Percentiles rank a stretch among this genome's conserved stretches.
phyloP scores from a whole-genome alignment of 805 yeast species.

The Wickerhamiella sergipiensis region DNA sequence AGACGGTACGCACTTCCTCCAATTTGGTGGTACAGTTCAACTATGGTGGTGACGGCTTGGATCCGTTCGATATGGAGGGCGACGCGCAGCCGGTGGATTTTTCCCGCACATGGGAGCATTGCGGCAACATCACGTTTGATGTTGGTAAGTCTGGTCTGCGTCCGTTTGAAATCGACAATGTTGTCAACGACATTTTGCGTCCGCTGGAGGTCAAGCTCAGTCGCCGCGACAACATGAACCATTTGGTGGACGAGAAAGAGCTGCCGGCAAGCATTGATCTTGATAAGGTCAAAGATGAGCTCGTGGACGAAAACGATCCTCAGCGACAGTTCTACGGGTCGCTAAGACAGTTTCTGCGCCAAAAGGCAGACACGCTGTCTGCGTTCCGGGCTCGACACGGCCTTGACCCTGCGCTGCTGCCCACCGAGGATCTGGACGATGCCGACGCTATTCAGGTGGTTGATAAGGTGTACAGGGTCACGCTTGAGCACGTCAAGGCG shows the following conservation, averaged over 20 bases:
- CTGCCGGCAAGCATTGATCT: not conserved
- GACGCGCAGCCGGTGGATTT: slow-evolving; percentile 95
- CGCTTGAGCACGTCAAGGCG: slow-evolving; percentile 41
- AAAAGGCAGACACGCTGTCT: slow-evolving; percentile 46
- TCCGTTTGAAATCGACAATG: slow-evolving; percentile 54
- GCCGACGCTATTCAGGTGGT: slow-evolving; percentile 22
- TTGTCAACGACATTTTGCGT: slow-evolving; percentile 39
- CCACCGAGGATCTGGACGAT: slow-evolving; percentile 30
- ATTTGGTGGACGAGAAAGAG: slow-evolving; percentile 29
- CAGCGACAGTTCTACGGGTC: slow-evolving; percentile 76
- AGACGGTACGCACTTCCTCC: slow-evolving; percentile 86
- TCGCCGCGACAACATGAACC: slow-evolving; percentile 65
- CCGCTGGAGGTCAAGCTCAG: slow-evolving; percentile 49
- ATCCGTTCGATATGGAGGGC: slow-evolving; percentile 98
- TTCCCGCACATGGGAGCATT: slow-evolving; percentile 87
- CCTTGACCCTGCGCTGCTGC: slow-evolving; percentile 32
- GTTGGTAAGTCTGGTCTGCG: slow-evolving; percentile 39
- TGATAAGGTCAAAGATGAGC: slow-evolving; percentile 33
- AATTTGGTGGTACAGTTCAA: slow-evolving; percentile 95
- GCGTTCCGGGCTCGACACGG: slow-evolving; percentile 41
- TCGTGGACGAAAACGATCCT: slow-evolving; percentile 74
- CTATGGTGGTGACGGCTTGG: slow-evolving; percentile 97
- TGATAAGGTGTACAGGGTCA: slow-evolving; percentile 38
- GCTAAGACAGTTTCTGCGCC: slow-evolving; percentile 45
- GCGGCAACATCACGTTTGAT: slow-evolving; percentile 56